Evolutionary conservation across 306 rosid genomes (phyloP).

Genomic region (Cajanus cajan): DNA sequence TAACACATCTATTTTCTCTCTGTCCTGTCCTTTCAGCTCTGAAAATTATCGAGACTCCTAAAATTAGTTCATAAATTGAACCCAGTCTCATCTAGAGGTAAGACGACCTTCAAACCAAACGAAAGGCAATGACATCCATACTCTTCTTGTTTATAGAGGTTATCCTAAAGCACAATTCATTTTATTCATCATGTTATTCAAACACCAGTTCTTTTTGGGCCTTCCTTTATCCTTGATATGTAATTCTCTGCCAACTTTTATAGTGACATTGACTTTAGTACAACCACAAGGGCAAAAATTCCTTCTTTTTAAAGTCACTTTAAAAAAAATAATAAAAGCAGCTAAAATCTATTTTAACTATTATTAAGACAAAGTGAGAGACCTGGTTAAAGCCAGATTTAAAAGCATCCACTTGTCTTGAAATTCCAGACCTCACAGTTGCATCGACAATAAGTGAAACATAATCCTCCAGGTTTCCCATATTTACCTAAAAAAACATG

Average conservation of each 20-base stretch:
- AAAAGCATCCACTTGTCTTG: conserved; percentile 91
- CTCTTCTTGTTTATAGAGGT: not conserved
- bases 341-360: not conserved
- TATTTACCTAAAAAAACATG: conserved; percentile 64
- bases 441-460: conserved; percentile 70
- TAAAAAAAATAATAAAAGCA: not conserved
- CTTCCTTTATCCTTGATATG: not conserved
- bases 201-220: not conserved
- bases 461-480: conserved; percentile 73
- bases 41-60: not conserved
- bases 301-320: not conserved
- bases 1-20: not conserved
- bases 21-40: not conserved
- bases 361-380: conserved; percentile 13
- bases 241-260: not conserved
- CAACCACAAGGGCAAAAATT: not conserved
- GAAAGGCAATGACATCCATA: not conserved
- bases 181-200: not conserved
- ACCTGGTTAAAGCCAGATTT: conserved; percentile 94
- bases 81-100: not conserved
- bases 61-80: not conserved
- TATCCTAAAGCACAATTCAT: not conserved
- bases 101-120: not conserved
- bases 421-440: conserved; percentile 73
- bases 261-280: not conserved